Conservation (phyloP, 768 basidiomycete species). For the Amanita inopinata region DNA sequence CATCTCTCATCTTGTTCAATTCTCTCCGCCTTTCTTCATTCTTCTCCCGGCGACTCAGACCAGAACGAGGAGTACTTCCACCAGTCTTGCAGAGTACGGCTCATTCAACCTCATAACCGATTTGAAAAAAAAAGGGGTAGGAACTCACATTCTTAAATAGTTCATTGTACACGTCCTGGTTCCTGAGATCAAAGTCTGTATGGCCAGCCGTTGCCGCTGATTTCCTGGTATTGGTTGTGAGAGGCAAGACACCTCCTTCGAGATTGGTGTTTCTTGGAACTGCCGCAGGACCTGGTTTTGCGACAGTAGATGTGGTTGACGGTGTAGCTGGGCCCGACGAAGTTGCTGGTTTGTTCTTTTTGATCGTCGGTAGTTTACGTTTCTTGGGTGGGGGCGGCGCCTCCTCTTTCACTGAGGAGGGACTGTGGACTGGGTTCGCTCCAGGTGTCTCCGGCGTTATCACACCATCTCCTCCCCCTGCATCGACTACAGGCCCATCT, state of each 20-base stretch:
- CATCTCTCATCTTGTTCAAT: constrained; percentile 59
- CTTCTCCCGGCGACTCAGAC: constrained; percentile 35
- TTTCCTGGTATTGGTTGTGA: constrained; percentile 20
- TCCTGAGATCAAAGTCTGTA: constrained; percentile 54
- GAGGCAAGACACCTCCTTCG: constrained; percentile 7
- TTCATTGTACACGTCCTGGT: constrained; percentile 51
- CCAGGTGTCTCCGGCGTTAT: neutral
- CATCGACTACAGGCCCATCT: constrained; percentile 9
- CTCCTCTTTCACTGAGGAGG: constrained; percentile 22
- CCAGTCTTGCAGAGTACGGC: constrained; percentile 23
- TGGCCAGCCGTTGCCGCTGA: constrained; percentile 35
- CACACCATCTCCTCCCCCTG: constrained; percentile 4
- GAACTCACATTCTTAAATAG: constrained; percentile 46
- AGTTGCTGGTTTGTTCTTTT: constrained; percentile 43
- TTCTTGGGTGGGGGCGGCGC: constrained; percentile 40
- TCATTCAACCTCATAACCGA: neutral
- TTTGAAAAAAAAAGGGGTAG: neutral
- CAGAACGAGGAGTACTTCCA: constrained; percentile 34
- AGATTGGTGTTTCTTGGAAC: constrained; percentile 13
- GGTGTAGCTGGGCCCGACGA: constrained; percentile 17
- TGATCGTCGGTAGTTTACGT: constrained; percentile 58
- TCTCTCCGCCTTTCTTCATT: constrained; percentile 67
- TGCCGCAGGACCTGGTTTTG: constrained; percentile 20
- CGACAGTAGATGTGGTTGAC: constrained; percentile 16
- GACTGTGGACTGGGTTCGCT: constrained; percentile 1